Conservation (phyloP, 129 eudicot species). For the carrot (Daucus carota) region DNA sequence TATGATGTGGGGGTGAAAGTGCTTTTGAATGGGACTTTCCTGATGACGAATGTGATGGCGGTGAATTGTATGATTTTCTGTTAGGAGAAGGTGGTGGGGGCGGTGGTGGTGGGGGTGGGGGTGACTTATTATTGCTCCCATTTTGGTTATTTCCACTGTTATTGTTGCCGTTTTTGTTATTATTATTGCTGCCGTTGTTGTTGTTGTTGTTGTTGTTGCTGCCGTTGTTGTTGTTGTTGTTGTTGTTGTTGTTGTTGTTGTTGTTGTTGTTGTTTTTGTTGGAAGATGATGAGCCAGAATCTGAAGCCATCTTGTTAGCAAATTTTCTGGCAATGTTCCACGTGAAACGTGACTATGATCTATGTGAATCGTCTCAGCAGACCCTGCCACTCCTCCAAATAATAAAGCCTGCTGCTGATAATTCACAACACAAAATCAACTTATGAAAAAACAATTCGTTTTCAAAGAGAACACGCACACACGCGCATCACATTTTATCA, state of each 20-base stretch:
- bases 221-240: neutral
- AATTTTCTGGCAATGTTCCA: slow-evolving; percentile 5
- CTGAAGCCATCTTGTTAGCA: slow-evolving; percentile 26
- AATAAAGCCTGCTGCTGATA: slow-evolving; percentile 18
- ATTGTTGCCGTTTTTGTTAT: neutral
- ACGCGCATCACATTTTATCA: neutral
- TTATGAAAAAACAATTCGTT: too few species aligned
- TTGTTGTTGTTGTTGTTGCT: neutral
- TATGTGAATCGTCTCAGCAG: slow-evolving; percentile 8
- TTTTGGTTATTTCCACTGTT: neutral
- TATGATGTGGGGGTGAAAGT: slow-evolving; percentile 27
- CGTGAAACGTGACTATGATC: neutral
- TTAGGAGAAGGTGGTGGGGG: slow-evolving; percentile 15
- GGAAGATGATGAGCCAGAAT: slow-evolving; percentile 13
- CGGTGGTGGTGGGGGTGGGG: slow-evolving; percentile 12
- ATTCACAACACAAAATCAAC: slow-evolving; percentile 13
- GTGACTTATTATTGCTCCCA: slow-evolving; percentile 10
- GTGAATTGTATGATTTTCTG: slow-evolving; percentile 1
- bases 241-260: neutral
- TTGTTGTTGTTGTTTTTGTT: neutral
- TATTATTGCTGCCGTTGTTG: slow-evolving; percentile 7
- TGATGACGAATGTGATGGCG: slow-evolving; percentile 26
- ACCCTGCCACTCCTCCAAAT: slow-evolving; percentile 34
- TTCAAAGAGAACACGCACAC: neutral
- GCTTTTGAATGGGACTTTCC: slow-evolving; percentile 15